A percentile compares a stretch with the other conserved stretches of the same genome.
Evolutionary conservation across 306 rosid genomes (phyloP).

Genomic region (Begonia peltatifolia): DNA sequence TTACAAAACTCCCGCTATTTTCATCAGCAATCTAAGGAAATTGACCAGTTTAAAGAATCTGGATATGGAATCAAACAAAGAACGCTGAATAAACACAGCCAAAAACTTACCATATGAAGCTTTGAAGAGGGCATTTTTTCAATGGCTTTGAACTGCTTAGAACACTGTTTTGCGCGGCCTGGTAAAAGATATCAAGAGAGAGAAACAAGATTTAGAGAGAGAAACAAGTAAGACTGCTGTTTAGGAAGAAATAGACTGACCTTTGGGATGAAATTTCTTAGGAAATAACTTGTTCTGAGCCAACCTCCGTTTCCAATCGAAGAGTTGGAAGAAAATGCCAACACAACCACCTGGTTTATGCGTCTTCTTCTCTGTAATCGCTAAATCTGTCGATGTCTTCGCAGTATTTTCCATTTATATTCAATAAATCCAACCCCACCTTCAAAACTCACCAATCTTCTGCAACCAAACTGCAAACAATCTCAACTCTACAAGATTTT

Average conservation of each 20-base stretch:
- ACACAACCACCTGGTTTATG: constrained; percentile 68
- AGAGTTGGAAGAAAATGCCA: constrained; percentile 85
- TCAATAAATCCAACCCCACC: too few species aligned
- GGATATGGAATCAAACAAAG: constrained; percentile 2
- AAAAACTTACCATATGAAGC: constrained; percentile 50
- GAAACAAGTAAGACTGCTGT: constrained; percentile 1
- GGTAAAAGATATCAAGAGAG: constrained; percentile 13
- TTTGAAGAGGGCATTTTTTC: constrained; percentile 66
- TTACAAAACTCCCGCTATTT: constrained; percentile 70
- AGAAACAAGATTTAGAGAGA: background rate
- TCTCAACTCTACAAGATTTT: constrained; percentile 6
- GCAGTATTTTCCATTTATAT: constrained; percentile 45
- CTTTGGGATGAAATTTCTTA: constrained; percentile 62
- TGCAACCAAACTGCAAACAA: background rate
- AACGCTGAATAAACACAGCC: constrained; percentile 4
- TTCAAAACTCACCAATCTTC: constrained; percentile 3
- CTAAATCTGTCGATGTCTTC: constrained; percentile 37
- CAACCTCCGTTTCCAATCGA: constrained; percentile 77
- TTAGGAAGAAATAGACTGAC: constrained; percentile 16
- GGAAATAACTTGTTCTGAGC: constrained; percentile 81
- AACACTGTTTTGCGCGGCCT: constrained; percentile 44
- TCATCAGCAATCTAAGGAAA: constrained; percentile 65
- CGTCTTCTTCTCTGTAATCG: constrained; percentile 52
- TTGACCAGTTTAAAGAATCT: background rate
- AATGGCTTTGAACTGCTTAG: constrained; percentile 56